These are phyloP conservation scores for Sclerotinia glacialis DNA, from an alignment of 2,329 filamentous ascomycete genomes.

Conservation along the genomic window DNA sequence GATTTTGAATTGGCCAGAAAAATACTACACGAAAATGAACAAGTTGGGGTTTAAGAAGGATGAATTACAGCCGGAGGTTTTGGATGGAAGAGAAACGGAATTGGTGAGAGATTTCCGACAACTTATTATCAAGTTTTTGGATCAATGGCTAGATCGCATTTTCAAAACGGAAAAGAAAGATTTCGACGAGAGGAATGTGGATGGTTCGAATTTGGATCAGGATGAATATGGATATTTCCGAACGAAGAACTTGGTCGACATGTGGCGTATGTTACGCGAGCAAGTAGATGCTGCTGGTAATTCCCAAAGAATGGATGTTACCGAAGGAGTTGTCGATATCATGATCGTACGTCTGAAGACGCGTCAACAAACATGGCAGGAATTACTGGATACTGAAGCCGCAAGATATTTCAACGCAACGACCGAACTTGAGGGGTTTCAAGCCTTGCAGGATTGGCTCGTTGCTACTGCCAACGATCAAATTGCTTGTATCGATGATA, in stretches of 20 bases:
- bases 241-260: slow-evolving; percentile 85
- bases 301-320: slow-evolving; percentile 82
- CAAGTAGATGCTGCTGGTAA: slow-evolving; percentile 82
- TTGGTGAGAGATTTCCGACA: slow-evolving; percentile 90
- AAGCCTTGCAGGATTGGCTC: slow-evolving; percentile 90
- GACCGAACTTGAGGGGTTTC: slow-evolving; percentile 63
- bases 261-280: slow-evolving; percentile 97
- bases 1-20: slow-evolving; percentile 92
- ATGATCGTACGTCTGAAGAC: slow-evolving; percentile 86
- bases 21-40: slow-evolving; percentile 94
- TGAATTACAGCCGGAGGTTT: slow-evolving; percentile 78
- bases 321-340: slow-evolving; percentile 91
- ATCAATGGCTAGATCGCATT: slow-evolving; percentile 97
- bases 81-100: slow-evolving; percentile 87
- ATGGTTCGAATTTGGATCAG: slow-evolving; percentile 73
- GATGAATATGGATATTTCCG: slow-evolving; percentile 89
- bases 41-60: slow-evolving; percentile 78
- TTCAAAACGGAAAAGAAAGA: slow-evolving; percentile 76
- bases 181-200: slow-evolving; percentile 73
- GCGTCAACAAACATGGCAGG: slow-evolving; percentile 83
- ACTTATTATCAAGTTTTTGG: slow-evolving; percentile 91
- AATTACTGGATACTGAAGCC: slow-evolving; percentile 82
- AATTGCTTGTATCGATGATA: slow-evolving; percentile 96
- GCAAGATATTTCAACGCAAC: slow-evolving; percentile 63
- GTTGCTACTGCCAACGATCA: slow-evolving; percentile 97